A percentile compares a stretch with the other conserved stretches of the same genome.
phyloP scores from a whole-genome alignment of 108 stramenopile genomes.

The Cyclotella baltica region DNA sequence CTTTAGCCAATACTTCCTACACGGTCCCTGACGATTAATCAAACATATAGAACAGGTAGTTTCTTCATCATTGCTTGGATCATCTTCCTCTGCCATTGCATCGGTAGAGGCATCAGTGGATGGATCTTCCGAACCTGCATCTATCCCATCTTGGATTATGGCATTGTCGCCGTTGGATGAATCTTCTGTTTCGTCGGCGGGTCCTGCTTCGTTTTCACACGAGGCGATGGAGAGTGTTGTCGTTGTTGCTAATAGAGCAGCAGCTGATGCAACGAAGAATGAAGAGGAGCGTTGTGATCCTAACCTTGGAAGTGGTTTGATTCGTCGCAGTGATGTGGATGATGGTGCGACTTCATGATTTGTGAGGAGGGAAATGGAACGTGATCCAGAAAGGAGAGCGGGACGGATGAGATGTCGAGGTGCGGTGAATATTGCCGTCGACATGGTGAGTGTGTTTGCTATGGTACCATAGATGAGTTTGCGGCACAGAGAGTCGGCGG shows the following conservation, averaged over 20 bases:
- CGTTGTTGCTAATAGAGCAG: background rate
- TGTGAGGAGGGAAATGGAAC: background rate
- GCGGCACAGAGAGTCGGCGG: too few relatives aligned
- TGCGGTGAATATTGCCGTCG: background rate
- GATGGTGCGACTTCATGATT: background rate
- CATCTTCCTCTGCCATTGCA: constrained; percentile 70
- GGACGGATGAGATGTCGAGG: background rate
- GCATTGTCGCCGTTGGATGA: background rate
- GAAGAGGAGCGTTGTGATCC: background rate
- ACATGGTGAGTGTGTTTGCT: background rate
- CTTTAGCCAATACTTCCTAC: constrained; percentile 81
- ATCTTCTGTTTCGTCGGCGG: constrained; percentile 46
- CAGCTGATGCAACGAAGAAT: background rate
- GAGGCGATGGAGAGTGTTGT: background rate
- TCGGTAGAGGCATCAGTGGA: constrained; percentile 38
- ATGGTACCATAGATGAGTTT: too few relatives aligned
- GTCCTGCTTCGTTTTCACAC: background rate
- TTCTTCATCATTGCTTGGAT: constrained; percentile 79
- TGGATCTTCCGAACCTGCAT: constrained; percentile 25
- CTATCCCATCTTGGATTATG: constrained; percentile 30
- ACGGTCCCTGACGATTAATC: constrained; percentile 89
- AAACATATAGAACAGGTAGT: constrained; percentile 86
- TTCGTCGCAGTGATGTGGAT: background rate
- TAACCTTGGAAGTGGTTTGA: background rate
- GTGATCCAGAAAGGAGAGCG: background rate